These are phyloP conservation scores for Aristolochia contorta DNA, from an alignment of 164 flowering plant species.

Conservation along the genomic window DNA sequence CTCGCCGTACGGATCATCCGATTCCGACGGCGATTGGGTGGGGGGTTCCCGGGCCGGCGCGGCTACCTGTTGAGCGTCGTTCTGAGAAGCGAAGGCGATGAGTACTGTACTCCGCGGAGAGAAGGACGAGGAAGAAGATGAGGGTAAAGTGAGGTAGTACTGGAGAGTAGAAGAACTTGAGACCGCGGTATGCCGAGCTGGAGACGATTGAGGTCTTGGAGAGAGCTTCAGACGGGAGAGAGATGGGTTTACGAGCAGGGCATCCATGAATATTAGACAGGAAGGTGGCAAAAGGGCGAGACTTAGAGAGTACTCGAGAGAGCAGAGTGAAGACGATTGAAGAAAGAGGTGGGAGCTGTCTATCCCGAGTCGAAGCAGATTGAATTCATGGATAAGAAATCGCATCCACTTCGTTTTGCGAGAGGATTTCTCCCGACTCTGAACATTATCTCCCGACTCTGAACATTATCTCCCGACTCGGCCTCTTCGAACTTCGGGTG, in stretches of 20 bases:
- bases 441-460: not conserved
- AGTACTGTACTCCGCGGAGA: not conserved
- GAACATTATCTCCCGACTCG: too few species aligned
- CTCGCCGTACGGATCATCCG: conserved; percentile 71
- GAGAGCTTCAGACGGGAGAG: conserved; percentile 43
- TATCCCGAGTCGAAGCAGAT: not conserved
- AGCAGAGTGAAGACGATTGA: too few species aligned
- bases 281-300: not conserved
- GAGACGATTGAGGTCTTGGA: conserved; percentile 9
- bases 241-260: conserved; percentile 35
- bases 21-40: conserved; percentile 4
- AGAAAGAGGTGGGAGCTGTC: not conserved
- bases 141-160: conserved; percentile 8
- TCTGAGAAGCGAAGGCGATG: conserved; percentile 8
- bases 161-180: too few species aligned
- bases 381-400: conserved; percentile 19
- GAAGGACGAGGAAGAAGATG: conserved; percentile 1
- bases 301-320: too few species aligned
- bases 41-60: not conserved
- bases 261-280: conserved; percentile 33
- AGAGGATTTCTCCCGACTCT: not conserved
- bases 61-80: conserved; percentile 11
- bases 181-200: conserved; percentile 6
- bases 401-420: conserved; percentile 13
- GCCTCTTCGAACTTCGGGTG: too few species aligned